These are phyloP conservation scores for Phytophthora idaei DNA, from an alignment of 352 stramenopile genomes.

Conservation along the genomic window DNA sequence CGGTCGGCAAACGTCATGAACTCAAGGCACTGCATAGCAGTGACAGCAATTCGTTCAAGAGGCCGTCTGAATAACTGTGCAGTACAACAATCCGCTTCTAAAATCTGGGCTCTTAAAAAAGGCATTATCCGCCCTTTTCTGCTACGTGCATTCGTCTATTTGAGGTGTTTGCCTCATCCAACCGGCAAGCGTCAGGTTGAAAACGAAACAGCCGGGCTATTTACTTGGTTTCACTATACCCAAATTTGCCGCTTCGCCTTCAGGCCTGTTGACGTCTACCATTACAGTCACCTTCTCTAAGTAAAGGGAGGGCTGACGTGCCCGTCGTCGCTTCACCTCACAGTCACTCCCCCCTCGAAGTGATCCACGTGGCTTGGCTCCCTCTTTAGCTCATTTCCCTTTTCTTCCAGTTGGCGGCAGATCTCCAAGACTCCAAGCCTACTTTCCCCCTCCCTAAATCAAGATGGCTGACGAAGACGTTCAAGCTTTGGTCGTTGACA, in stretches of 20 bases:
- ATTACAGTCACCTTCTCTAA: background rate
- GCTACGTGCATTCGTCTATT: constrained; percentile 3
- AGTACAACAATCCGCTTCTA: background rate
- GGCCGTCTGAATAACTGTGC: background rate
- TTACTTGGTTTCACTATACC: constrained; percentile 35
- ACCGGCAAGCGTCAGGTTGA: constrained; percentile 25
- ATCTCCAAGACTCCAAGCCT: constrained; percentile 25
- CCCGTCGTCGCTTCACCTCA: constrained; percentile 8
- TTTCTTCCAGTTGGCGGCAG: constrained; percentile 37
- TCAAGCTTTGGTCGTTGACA: constrained; percentile 53
- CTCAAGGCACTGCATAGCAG: too few species aligned
- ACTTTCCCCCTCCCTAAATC: constrained; percentile 4
- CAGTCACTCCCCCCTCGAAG: constrained; percentile 1
- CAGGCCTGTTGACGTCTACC: constrained; percentile 16
- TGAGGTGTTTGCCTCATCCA: constrained; percentile 19
- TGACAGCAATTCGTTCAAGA: too few species aligned
- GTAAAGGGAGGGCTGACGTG: constrained; percentile 20
- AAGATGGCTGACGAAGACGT: constrained; percentile 69
- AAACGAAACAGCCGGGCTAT: constrained; percentile 14
- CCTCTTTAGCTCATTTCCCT: constrained; percentile 31
- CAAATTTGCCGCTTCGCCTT: constrained; percentile 4
- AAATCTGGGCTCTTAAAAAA: background rate
- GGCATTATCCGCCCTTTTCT: background rate
- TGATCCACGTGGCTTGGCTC: constrained; percentile 23
- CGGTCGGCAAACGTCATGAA: too few species aligned